Evolutionary conservation across 257 asterid genomes (phyloP).

Genomic region (Solanum lignicaule): DNA sequence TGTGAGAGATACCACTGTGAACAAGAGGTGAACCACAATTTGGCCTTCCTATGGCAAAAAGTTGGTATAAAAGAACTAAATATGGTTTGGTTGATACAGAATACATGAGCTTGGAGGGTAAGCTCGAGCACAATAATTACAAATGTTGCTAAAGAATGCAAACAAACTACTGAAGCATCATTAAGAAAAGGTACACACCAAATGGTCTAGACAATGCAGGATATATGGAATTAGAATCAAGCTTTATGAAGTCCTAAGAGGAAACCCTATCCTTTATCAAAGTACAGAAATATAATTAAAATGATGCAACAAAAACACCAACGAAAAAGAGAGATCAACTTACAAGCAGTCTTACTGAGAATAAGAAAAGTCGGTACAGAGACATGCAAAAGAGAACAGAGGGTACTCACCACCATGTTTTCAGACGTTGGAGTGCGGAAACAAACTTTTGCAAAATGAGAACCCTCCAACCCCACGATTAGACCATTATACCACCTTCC

Average conservation of each 20-base stretch:
- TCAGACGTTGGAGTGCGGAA: slow-evolving; percentile 81
- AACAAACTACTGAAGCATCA: not conserved
- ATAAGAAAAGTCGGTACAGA: not conserved
- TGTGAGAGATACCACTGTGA: not conserved
- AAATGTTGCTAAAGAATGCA: not conserved
- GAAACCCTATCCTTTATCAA: not conserved
- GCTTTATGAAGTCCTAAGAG: not conserved
- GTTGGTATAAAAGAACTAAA: not conserved
- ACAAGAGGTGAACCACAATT: not conserved
- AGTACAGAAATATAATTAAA: not conserved
- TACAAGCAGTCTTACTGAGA: not conserved
- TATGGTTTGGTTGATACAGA: not conserved
- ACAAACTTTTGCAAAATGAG: slow-evolving; percentile 53
- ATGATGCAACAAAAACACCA: not conserved
- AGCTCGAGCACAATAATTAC: not conserved
- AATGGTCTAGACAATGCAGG: not conserved
- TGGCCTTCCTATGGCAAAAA: not conserved
- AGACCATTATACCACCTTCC: slow-evolving; percentile 92
- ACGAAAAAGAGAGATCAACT: not conserved
- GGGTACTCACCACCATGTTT: slow-evolving; percentile 75
- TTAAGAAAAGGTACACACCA: not conserved
- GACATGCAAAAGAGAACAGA: slow-evolving; percentile 3
- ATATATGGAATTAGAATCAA: not conserved
- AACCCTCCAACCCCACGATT: slow-evolving; percentile 55
- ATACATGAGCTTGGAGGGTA: not conserved